Evolutionary conservation across 2,329 filamentous ascomycete genomes (phyloP).

Genomic region (Ophiocordyceps polyrhachis-furcata): DNA sequence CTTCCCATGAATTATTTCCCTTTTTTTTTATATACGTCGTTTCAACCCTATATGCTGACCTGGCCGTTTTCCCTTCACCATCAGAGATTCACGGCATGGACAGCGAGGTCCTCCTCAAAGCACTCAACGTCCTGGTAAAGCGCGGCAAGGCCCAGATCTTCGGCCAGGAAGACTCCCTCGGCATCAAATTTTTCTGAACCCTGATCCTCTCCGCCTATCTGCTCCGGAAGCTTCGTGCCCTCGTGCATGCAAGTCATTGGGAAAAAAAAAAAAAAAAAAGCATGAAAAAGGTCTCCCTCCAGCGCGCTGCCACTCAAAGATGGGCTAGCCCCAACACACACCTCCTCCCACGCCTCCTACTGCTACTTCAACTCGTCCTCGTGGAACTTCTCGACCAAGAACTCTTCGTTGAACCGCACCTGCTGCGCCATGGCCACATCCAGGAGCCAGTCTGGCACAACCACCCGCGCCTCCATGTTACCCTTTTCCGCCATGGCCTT

Average conservation of each 20-base stretch:
- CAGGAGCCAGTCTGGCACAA: conserved; percentile 76
- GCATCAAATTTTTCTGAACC: conserved; percentile 86
- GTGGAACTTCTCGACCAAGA: conserved; percentile 31
- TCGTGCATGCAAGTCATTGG: neutral
- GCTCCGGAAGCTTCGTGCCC: neutral
- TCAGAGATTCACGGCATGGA: conserved; percentile 82
- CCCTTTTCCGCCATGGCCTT: conserved; percentile 58
- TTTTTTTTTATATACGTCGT: neutral
- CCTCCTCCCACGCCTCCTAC: too few relatives aligned
- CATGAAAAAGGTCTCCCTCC: neutral
- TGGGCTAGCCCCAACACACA: too few relatives aligned
- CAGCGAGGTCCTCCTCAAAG: conserved; percentile 57
- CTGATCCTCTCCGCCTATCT: neutral
- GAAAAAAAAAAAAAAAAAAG: too few relatives aligned
- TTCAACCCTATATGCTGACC: neutral
- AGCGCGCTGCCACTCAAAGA: neutral
- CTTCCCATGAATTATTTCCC: neutral
- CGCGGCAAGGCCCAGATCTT: conserved; percentile 86
- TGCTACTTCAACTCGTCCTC: conserved; percentile 5
- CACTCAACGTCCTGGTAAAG: conserved; percentile 68
- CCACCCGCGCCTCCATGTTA: conserved; percentile 64
- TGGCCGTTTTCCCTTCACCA: neutral
- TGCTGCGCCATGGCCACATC: conserved; percentile 80
- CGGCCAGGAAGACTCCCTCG: conserved; percentile 69
- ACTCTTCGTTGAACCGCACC: conserved; percentile 46